Base-by-base conservation (phyloP, 805 yeast species). In the Lipomyces starkeyi region DNA sequence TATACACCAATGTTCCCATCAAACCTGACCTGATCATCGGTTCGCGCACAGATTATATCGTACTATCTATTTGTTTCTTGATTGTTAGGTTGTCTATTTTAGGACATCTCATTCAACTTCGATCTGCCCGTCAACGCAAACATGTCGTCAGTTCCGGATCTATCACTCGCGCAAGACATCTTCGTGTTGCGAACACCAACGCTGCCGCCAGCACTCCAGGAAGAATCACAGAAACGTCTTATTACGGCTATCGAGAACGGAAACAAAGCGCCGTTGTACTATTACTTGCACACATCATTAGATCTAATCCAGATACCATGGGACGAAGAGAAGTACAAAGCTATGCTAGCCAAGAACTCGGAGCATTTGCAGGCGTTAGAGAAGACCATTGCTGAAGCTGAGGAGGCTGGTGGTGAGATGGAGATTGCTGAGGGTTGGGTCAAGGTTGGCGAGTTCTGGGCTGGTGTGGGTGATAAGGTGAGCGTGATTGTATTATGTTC, bases 371-470 rank as follows among this genome's bases (percentile, higher is more conserved):
- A 78, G 32, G 80, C 79, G 64, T 78, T 87, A 66, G 81, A 83
- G 73, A 78, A 79, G 47, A 78, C 78, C 13, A 82, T 87, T 62
- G 76, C 78, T 70, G 76, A 84, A 76, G 80, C 86, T 78, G 85
- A 84, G 66, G 92, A 87, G 66, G 91, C 88, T 69, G 98, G 93
- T 78, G 97, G 97, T 43, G 97, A 92, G 77, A 80, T 90, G 72
- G 97, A 92, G 76, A 84, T 88, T 52, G 88, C 93, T 8, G 88
- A 88, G 70, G 87, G 88, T 58, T 90, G 92, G 85, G 86, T 87
- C 65, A 86, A 88, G 75, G 85, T 95, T 37, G 98, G 97, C 47
- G 97, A 93, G 77, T 91, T 88, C 79, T 94, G 91, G 78, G 88
- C 97, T 13, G 82, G 83, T 68, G 91, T 93, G 74, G 94, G 97